These are phyloP conservation scores for Termitomyces sp. DNA, from an alignment of 768 basidiomycete species.

Conservation along the genomic window DNA sequence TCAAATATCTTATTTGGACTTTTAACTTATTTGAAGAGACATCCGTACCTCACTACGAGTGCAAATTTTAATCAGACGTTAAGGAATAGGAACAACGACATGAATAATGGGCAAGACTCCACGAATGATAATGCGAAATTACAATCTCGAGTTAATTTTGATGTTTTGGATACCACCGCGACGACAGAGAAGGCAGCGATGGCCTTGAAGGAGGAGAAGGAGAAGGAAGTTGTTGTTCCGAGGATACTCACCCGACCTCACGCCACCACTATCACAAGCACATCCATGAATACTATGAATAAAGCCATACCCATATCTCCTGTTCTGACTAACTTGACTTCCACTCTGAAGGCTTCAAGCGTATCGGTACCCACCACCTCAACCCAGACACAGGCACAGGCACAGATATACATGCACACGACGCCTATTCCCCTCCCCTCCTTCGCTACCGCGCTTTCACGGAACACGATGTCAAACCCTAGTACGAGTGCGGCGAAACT, in stretches of 20 bases:
- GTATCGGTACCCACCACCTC: neutral
- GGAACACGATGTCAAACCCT: neutral
- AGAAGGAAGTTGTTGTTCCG: neutral
- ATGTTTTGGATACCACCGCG: neutral
- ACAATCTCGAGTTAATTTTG: neutral
- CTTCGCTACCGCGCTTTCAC: conserved; percentile 27
- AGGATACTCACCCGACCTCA: conserved; percentile 2
- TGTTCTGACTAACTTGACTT: neutral
- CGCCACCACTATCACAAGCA: neutral
- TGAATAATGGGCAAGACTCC: neutral
- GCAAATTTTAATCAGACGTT: neutral
- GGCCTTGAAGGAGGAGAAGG: neutral
- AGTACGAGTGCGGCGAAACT: too few relatives aligned
- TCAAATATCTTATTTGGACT: conserved; percentile 88
- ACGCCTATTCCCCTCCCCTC: conserved; percentile 32
- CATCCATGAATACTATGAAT: neutral
- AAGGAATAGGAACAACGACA: neutral
- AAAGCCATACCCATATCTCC: neutral
- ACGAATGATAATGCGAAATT: neutral
- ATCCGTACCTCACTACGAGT: conserved; percentile 21
- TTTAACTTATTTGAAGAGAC: conserved; percentile 59
- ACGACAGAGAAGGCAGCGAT: neutral
- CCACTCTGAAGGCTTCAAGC: neutral
- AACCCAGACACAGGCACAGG: neutral
- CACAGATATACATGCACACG: neutral